Base-by-base conservation (phyloP, 352 stramenopile species). In the Phytophthora colocasiae region DNA sequence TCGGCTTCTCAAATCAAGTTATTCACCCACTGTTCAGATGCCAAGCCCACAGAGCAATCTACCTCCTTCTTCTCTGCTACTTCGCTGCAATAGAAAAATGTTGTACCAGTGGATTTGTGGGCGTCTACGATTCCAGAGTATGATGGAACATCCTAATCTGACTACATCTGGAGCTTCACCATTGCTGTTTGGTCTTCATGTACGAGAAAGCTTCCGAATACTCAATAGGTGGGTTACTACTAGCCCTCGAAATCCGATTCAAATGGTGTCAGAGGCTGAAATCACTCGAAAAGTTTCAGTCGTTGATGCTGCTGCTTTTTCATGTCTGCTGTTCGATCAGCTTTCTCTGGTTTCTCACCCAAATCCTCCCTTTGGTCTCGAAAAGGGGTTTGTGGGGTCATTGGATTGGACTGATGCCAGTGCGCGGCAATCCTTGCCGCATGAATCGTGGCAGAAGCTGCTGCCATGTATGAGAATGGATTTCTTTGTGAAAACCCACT, bases 161-260 rank as follows among this genome's bases (percentile, higher is more conserved):
- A 48, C 89, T 0, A 58, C 68, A 6, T 58, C 78, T 32, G 65
- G 71, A 3, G 58, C 71, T 3, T 88, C 78, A 0, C 71, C 81
- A 7, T 66, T 91, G 15, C 39, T 64, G 2, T 75, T 65, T 49
- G 69, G 82, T 4, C 27, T 76, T 26, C 76, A 88, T 62, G 17
- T 93, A 45, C 77, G 80, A 9, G 58, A 78, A 40, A 90, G 77
- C 34, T 85, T 90, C 19, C 27, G 36, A 22, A 66, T 83, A 31
- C 68, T 90, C 8, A 90, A 90, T 43, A 22, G 69, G 2, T 93
- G 85, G 85, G 74, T 91, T 32, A 12, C 45, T 12, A 73, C n/a
- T 1, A 82, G 71, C 32, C 24, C 66, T 7, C 78, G 82, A 10
- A 93, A 85, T 26, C 85, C 82, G 7, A 41, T 90, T 5, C 6